Evolutionary conservation across 257 asterid genomes (phyloP).

Genomic region (Craterostigma plantagineum): DNA sequence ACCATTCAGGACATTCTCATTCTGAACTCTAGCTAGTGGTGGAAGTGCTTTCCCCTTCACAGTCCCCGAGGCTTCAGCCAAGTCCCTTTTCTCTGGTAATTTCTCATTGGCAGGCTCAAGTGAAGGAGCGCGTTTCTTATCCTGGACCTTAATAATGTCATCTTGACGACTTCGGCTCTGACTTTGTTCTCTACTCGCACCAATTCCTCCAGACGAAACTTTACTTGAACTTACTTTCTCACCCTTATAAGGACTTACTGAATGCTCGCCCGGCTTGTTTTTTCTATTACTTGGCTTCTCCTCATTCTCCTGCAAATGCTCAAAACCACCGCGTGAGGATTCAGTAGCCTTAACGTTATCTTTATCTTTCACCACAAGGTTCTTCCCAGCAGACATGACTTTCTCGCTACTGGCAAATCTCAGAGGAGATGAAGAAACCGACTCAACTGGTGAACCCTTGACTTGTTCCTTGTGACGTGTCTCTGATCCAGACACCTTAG

Average conservation of each 20-base stretch:
- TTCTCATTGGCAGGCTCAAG: conserved; percentile 30
- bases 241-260: conserved; percentile 24
- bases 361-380: conserved; percentile 21
- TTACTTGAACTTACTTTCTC: conserved; percentile 34
- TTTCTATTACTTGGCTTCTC: conserved; percentile 46
- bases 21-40: conserved; percentile 46
- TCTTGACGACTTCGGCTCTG: no score
- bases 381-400: conserved; percentile 24
- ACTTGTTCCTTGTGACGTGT: conserved; percentile 44
- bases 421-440: conserved; percentile 93
- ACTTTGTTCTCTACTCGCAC: conserved; percentile 28
- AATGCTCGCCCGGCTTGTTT: conserved; percentile 38
- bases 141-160: no score
- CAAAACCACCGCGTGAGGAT: no score
- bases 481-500: conserved; percentile 85
- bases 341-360: no score
- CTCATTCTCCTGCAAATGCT: conserved; percentile 20
- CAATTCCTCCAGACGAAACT: conserved; percentile 33
- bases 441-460: conserved; percentile 88
- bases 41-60: conserved; percentile 60
- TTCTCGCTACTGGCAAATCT: conserved; percentile 29
- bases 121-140: conserved; percentile 27
- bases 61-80: conserved; percentile 26
- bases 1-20: conserved; percentile 30
- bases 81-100: conserved; percentile 25